Evolutionary conservation across 208 protist genomes (phyloP), one percentile per base, ranked within the genome.

Genomic region (Trypanosoma vivax): DNA sequence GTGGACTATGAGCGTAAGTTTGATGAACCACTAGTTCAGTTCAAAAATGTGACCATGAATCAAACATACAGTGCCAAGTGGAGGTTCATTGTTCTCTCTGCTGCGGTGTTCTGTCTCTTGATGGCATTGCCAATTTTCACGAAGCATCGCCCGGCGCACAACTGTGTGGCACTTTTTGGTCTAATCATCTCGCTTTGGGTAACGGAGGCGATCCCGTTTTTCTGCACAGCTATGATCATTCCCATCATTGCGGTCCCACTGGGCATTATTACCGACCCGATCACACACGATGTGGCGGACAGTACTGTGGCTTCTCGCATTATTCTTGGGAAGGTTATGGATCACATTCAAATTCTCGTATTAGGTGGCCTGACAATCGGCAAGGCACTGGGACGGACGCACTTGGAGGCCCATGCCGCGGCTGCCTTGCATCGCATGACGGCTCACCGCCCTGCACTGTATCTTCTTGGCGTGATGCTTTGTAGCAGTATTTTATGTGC

Each of bases 221-320:
- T 94, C 57, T 92, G 83, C 60, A 96, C 90, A 0, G 85, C 87
- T 18, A 86, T 97, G 83, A 69, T 92, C 31, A 92, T 97, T 42
- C 92, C 92, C 0, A 61, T 95, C 24, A 58, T 96, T 3, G 89
- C 87, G 1, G 83, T 94, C 2, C 75, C 88, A 13, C 65, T 94
- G 7, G 63, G 79, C 55, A 88, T 95, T 37, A 55, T 97, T 38
- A 60, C 58, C 18, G 83, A 91, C 55, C 80, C 76, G 11, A 38
- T 41, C 4, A 86, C 77, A 4, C 59, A 71, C 23, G 16, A 69
- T 28, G 73, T 65, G 18, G 86, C 78, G 11, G 70, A 53, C 7
- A 55, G 67, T 24, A 73, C 74, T 24, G 81, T 87, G 9, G 76
- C 83, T 30, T 90, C 86, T 37, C 77, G 79, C 56, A 70, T 91